Percentiles rank a stretch among this genome's conserved stretches.
Evolutionary conservation across 257 asterid species (phyloP).

Genomic region (Solanum pennellii): DNA sequence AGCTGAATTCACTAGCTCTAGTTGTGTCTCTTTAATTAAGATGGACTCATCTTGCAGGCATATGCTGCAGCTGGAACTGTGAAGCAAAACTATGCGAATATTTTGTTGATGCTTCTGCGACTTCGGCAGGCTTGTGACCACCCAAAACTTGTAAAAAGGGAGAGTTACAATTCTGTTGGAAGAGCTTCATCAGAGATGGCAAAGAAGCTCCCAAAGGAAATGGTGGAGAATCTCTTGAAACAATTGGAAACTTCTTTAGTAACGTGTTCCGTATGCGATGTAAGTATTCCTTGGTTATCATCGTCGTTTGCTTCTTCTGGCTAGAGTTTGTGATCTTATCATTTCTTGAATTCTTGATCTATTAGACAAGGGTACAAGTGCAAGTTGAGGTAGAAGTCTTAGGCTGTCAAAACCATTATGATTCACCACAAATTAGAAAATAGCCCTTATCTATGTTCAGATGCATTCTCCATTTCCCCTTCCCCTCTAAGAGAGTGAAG

Average conservation of each 20-base stretch:
- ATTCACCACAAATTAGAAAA: neutral
- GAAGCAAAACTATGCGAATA: slow-evolving; percentile 91
- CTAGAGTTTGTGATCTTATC: neutral
- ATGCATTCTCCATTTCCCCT: neutral
- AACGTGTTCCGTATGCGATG: slow-evolving; percentile 68
- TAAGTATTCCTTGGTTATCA: slow-evolving; percentile 23
- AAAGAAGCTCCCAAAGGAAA: slow-evolving; percentile 49
- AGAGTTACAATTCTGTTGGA: slow-evolving; percentile 48
- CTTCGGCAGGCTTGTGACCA: slow-evolving; percentile 99
- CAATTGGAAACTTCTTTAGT: slow-evolving; percentile 62
- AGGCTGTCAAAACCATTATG: neutral
- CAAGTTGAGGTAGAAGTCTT: neutral
- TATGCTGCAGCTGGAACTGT: slow-evolving; percentile 99
- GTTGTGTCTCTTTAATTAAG: neutral
- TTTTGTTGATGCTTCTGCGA: slow-evolving; percentile 85
- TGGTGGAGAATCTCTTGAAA: slow-evolving; percentile 39
- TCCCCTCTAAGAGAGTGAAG: neutral
- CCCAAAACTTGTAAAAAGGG: slow-evolving; percentile 86
- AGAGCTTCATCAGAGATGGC: slow-evolving; percentile 59
- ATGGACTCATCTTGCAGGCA: slow-evolving; percentile 41
- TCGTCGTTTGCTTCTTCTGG: neutral
- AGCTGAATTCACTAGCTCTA: neutral
- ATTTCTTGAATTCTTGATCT: neutral
- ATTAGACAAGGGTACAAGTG: neutral
- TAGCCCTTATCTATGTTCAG: neutral